Percentiles rank a stretch among this genome's conserved stretches.
These are phyloP conservation scores for Hypomontagnella submonticulosa DNA, from an alignment of 495 filamentous ascomycete genomes.

Conservation along the genomic window DNA sequence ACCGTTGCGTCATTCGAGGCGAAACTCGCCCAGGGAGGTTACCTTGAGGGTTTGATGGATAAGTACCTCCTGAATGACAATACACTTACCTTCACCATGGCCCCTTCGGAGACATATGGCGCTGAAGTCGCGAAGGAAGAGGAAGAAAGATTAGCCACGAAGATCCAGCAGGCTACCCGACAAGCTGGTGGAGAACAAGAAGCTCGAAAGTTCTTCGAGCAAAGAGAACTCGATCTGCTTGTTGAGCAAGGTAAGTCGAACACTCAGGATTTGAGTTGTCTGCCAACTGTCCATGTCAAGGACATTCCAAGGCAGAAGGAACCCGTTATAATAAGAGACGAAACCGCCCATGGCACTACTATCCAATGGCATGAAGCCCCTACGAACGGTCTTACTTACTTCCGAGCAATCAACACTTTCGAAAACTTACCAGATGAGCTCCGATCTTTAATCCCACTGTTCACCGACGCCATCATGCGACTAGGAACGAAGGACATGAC, in stretches of 20 bases:
- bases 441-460: conserved; percentile 85
- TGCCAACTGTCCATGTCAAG: conserved; percentile 85
- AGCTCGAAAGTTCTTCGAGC: conserved; percentile 73
- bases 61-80: conserved; percentile 91
- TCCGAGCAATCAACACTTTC: conserved; percentile 85
- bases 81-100: conserved; percentile 94
- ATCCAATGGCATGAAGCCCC: conserved; percentile 92
- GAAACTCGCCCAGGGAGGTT: conserved; percentile 73
- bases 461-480: conserved; percentile 91
- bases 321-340: conserved; percentile 73
- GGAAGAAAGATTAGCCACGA: conserved; percentile 70
- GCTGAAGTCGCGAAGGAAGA: conserved; percentile 83
- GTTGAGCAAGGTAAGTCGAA: conserved; percentile 84
- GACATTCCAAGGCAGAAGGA: conserved; percentile 88
- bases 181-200: conserved; percentile 75
- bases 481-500: conserved; percentile 86
- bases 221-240: conserved; percentile 82
- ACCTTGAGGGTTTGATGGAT: conserved; percentile 85
- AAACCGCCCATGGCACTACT: conserved; percentile 70
- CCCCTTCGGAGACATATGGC: conserved; percentile 77
- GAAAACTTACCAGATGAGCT: conserved; percentile 86
- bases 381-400: conserved; percentile 96
- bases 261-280: conserved; percentile 82
- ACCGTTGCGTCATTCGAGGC: conserved; percentile 83
- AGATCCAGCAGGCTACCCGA: conserved; percentile 74